Evolutionary conservation across 352 stramenopile species (phyloP).

Genomic region (Phytophthora cactorum): DNA sequence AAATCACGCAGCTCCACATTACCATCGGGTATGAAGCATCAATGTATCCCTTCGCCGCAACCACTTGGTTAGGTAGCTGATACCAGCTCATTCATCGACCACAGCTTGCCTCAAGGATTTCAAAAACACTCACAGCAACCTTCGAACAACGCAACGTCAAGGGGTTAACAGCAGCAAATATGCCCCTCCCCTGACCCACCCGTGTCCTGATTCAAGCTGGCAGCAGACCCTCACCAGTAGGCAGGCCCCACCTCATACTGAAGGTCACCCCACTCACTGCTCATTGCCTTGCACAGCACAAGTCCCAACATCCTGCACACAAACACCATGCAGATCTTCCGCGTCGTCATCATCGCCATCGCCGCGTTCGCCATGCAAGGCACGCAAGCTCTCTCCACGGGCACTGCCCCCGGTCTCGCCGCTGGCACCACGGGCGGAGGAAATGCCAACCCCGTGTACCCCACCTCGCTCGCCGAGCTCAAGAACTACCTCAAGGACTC

Average conservation of each 20-base stretch:
- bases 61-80: background rate
- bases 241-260: background rate
- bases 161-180: background rate
- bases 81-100: background rate
- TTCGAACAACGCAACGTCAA: background rate
- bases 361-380: slow-evolving; percentile 36
- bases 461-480: slow-evolving; percentile 46
- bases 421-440: slow-evolving; percentile 50
- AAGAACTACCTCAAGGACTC: slow-evolving; percentile 49
- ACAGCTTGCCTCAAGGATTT: background rate
- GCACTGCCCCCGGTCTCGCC: background rate
- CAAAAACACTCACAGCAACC: background rate
- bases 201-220: slow-evolving; percentile 3
- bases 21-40: too few species aligned
- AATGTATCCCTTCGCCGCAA: background rate
- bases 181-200: slow-evolving; percentile 5
- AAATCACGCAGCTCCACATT: too few species aligned
- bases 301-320: slow-evolving; percentile 12
- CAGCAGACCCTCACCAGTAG: background rate
- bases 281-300: slow-evolving; percentile 23
- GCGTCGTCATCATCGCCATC: slow-evolving; percentile 20
- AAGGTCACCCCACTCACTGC: background rate
- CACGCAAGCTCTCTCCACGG: slow-evolving; percentile 27
- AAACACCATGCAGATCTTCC: slow-evolving; percentile 29
- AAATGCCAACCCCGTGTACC: slow-evolving; percentile 45